Percentiles rank a stretch among this genome's conserved stretches.
Conservation (phyloP, 805 yeast genomes). For the Candida saitoana region DNA sequence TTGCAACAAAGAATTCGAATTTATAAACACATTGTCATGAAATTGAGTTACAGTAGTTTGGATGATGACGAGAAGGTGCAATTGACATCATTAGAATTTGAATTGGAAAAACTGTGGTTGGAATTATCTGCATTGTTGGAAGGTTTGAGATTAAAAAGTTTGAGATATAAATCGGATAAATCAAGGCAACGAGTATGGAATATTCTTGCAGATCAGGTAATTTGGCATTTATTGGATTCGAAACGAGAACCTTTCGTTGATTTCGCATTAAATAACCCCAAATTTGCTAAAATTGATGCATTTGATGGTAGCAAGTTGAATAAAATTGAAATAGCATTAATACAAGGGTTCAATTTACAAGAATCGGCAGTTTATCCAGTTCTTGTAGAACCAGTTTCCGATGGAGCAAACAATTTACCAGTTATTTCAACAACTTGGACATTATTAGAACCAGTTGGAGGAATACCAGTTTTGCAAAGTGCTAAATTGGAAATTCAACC, state of each 20-base stretch:
- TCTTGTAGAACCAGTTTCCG: conserved; percentile 50
- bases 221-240: conserved; percentile 64
- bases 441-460: conserved; percentile 84
- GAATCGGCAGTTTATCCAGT: conserved; percentile 62
- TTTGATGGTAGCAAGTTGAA: conserved; percentile 67
- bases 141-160: conserved; percentile 22
- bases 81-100: conserved; percentile 24
- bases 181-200: conserved; percentile 21
- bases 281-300: conserved; percentile 58
- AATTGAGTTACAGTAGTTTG: conserved; percentile 28
- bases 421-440: conserved; percentile 53
- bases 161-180: conserved; percentile 16
- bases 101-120: conserved; percentile 28
- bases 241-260: conserved; percentile 63
- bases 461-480: conserved; percentile 72
- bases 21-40: conserved; percentile 33
- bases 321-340: conserved; percentile 50
- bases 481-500: conserved; percentile 64
- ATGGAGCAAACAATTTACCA: conserved; percentile 15
- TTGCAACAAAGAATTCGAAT: conserved; percentile 30
- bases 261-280: conserved; percentile 58
- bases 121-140: conserved; percentile 34
- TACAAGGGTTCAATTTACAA: conserved; percentile 68
- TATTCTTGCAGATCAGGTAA: conserved; percentile 57
- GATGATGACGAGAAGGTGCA: conserved; percentile 18